Evolutionary conservation across 176 grass and related monocot genomes (phyloP).

Genomic region (Thinopyrum elongatum): DNA sequence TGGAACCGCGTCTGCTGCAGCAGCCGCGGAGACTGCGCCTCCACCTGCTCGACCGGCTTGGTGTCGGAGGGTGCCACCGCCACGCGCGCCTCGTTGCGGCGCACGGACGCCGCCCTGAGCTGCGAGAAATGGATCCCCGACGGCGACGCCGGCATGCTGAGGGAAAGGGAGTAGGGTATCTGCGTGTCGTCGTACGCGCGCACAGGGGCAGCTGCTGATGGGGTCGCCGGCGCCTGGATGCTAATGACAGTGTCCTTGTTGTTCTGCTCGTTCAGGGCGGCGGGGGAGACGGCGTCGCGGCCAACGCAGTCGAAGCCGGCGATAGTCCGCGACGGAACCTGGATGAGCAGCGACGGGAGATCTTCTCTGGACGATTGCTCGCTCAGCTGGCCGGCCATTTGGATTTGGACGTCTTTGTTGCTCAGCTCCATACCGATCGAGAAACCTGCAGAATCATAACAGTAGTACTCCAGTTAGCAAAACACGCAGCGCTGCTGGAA

Average conservation of each 20-base stretch:
- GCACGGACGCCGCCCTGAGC: conserved; percentile 16
- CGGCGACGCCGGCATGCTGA: conserved; percentile 73
- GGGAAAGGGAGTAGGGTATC: conserved; percentile 39
- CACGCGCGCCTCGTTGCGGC: conserved; percentile 9
- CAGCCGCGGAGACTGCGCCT: conserved; percentile 19
- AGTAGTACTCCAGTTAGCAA: not conserved
- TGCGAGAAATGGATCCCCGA: conserved; percentile 63
- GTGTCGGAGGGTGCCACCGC: not conserved
- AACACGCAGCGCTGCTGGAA: too few species aligned
- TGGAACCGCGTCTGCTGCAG: conserved; percentile 52
- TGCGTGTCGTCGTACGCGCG: not conserved
- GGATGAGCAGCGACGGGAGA: conserved; percentile 36
- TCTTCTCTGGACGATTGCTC: not conserved
- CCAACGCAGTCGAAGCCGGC: conserved; percentile 49
- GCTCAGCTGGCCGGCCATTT: not conserved
- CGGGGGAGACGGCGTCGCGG: not conserved
- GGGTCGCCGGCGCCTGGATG: conserved; percentile 23
- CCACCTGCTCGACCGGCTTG: not conserved
- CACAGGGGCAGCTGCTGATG: not conserved
- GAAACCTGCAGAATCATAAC: conserved; percentile 8
- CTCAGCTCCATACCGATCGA: conserved; percentile 23
- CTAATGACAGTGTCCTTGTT: conserved; percentile 40
- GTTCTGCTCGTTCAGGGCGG: not conserved
- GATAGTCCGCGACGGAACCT: conserved; percentile 32
- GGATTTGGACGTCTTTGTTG: conserved; percentile 19